Evolutionary conservation across 1,284 basidiomycete genomes (phyloP), one percentile per base, ranked within the genome.

Genomic region (Puccinia novopanici): DNA sequence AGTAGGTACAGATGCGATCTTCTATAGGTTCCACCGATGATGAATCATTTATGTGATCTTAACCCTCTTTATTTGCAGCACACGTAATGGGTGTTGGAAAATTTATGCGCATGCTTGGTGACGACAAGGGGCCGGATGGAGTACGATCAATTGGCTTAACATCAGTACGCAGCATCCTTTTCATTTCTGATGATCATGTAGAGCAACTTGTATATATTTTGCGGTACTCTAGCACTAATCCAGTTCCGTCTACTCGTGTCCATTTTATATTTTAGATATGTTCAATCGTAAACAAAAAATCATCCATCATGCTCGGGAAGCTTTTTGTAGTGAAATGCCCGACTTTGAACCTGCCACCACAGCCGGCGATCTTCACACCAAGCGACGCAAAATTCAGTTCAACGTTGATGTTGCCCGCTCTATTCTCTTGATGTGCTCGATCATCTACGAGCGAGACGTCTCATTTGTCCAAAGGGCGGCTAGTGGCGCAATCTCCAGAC

Each of bases 71-170:
- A 42, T 1, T 22, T 68, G 13, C 22, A 72, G 70, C 70, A 34
- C 75, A 68, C 40, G 48, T 77, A 3, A 34, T 68, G 75, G 75
- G 75, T 3, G 48, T 77, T 37, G 61, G 61, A 24, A 77, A 77
- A 42, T 40, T 77, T 40, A 54, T 77, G 24, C 37, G 52, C 17
- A 67, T 67, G 52, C 63, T 77, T 15, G 75, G 75, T 55, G 61
- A 68, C 61, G 59, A 13, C 52, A 77, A 27, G 75, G 75, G 3
- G 75, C 61, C 17, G 75, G 75, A 30, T 77, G 75, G 75, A 54
- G 61, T 55, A 45, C 65, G 45, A 77, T 77, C 48, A 77, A 77
- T 42, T 77, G 75, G 75, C 59, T 77, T 27, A 67, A 77, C 52
- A 77, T 77, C 61, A 77, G 75, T 77, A 34, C 24, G 63, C n/a